Percentiles rank a stretch among this genome's conserved stretches.
Evolutionary conservation across 345 rosid species (phyloP).

Genomic region (Lumnitzera littorea): DNA sequence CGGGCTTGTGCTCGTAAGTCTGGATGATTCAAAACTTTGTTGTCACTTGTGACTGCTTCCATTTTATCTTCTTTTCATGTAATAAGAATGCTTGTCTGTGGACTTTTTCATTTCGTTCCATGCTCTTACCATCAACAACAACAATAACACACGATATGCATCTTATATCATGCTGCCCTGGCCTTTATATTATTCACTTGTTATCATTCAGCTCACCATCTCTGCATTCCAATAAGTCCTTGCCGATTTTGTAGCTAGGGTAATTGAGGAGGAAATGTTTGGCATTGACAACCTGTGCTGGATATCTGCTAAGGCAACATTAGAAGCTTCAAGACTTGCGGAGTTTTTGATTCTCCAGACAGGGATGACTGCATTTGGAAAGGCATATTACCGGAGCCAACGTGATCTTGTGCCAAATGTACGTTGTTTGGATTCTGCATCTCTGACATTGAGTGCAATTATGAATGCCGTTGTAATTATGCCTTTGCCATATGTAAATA

Average conservation of each 20-base stretch:
- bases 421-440: neutral
- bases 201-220: no score
- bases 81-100: neutral
- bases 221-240: no score
- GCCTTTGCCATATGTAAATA: slow-evolving; percentile 18
- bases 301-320: slow-evolving; percentile 84
- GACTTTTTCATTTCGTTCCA: no score
- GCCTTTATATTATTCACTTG: neutral
- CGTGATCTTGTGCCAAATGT: slow-evolving; percentile 87
- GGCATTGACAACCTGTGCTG: slow-evolving; percentile 80
- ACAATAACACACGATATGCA: no score
- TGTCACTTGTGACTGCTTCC: neutral
- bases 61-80: neutral
- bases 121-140: no score
- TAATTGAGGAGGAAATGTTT: slow-evolving; percentile 91
- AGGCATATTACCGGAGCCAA: slow-evolving; percentile 76
- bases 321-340: slow-evolving; percentile 85
- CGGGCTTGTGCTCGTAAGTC: slow-evolving; percentile 92
- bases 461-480: neutral
- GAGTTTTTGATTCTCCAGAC: slow-evolving; percentile 85
- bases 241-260: slow-evolving; percentile 54
- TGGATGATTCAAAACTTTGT: neutral
- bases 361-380: slow-evolving; percentile 97
- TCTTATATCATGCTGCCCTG: neutral
- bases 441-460: neutral